Evolutionary conservation across 306 rosid genomes (phyloP).

Genomic region (Begonia masoniana): DNA sequence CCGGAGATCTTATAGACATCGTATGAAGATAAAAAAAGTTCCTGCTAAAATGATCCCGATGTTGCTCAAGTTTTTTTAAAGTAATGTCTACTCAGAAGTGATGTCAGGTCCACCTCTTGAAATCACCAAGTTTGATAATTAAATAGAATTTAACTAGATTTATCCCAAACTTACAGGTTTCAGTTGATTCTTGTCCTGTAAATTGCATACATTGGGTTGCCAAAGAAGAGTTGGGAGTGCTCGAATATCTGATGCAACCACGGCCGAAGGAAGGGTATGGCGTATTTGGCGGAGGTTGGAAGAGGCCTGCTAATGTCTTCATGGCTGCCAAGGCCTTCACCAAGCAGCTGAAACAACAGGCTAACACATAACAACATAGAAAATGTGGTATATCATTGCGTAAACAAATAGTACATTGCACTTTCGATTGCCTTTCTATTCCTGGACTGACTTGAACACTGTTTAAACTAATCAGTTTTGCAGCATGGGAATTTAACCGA

Average conservation of each 20-base stretch:
- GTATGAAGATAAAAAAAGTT: neutral
- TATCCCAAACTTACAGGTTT: slow-evolving; percentile 30
- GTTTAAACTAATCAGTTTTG: neutral
- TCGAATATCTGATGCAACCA: slow-evolving; percentile 61
- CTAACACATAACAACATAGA: slow-evolving; percentile 9
- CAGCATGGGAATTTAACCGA: slow-evolving; percentile 27
- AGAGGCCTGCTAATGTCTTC: slow-evolving; percentile 57
- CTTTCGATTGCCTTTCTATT: no score
- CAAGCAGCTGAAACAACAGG: slow-evolving; percentile 23
- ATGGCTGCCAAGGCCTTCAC: slow-evolving; percentile 48
- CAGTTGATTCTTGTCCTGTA: slow-evolving; percentile 62
- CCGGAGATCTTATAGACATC: no score
- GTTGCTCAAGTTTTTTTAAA: no score
- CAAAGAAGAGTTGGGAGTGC: slow-evolving; percentile 37
- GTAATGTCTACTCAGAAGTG: no score
- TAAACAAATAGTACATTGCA: neutral
- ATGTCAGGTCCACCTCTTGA: no score
- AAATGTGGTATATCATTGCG: slow-evolving; percentile 7
- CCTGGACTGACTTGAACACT: no score
- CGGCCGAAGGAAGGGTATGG: slow-evolving; percentile 58
- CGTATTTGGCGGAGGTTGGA: slow-evolving; percentile 82
- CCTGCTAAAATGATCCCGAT: no score
- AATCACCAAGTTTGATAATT: no score
- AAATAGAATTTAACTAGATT: no score
- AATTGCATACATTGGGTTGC: slow-evolving; percentile 74